Evolutionary conservation across 768 basidiomycete species (phyloP), one percentile per base, ranked within the genome.

Genomic region (Boletus sp.): DNA sequence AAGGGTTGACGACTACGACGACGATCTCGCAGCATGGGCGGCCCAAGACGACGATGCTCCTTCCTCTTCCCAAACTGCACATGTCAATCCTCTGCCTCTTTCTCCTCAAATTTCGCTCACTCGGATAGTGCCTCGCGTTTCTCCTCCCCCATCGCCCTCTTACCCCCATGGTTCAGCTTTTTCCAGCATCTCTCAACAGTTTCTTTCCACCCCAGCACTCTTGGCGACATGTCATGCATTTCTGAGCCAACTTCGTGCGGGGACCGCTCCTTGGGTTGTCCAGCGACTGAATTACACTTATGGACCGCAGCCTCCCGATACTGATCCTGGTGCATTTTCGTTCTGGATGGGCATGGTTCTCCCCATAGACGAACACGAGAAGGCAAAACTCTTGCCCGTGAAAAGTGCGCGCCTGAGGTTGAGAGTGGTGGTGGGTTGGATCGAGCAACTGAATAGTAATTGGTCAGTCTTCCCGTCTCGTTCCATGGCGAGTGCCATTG

Each of bases 291-390:
- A 90, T 66, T 83, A 81, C 64, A 85, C 87, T 0, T 90, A 89
- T 67, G 92, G 92, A 3, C 76, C 80, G 5, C 88, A 90, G 78
- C 94, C 94, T 1, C 64, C 71, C 6, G 68, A 76, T 24, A 65
- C 57, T 12, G 87, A 93, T 70, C 82, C 86, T 0, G 80, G 80
- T 29, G 75, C 80, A 24, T 94, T 96, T 71, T 84, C 85, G 35
- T 97, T 90, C 72, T 96, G 92, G 90, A 92, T 96, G 76, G 92
- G 90, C 1, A 79, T 84, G 70, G 85, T 96, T 37, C 83, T 98
- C 48, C 90, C 94, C 36, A 92, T 98, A 67, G 92, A 96, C 70
- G 91, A 96, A 55, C 81, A 86, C 64, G 90, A 94, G 75, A 92
- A 94, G 71, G 79, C 92, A 12, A 89, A 94, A 64, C 80, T 98